Base-by-base conservation (phyloP, 371 early-diverging fungal genomes). In the Rhizopus delemar region DNA sequence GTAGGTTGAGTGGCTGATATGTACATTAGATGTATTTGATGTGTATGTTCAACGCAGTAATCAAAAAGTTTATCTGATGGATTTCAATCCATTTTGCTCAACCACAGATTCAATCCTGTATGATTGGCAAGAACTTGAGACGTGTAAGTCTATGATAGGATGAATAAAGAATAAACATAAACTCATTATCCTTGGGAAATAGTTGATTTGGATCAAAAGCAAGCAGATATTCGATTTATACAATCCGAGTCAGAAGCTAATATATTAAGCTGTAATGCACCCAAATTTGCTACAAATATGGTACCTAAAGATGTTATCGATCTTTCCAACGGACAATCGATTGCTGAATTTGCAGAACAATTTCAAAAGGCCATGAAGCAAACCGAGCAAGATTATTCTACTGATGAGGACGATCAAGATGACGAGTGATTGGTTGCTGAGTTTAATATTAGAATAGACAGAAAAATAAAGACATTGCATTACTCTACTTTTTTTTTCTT, bases 41-140 rank as follows among this genome's bases (percentile, higher is more conserved):
- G 91, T 92, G 0, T 95, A 95, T 68, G 66, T 95, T 16, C 83
- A 83, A 41, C 70, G 78, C 39, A 74, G 75, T 15, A 73, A 74
- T 38, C 70, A 74, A 7, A 81, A 80, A 35, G 87, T 88, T 3
- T 91, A 80, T 65, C 65, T 97, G 5, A 74, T 97, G 3, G 97
- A 97, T 72, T 91, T 97, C 67, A 94, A 95, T 64, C 94, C 94
- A 0, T 91, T 92, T 65, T 76, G 82, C 38, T 73, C 77, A 35
- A 74, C 81, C 2, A 94, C 95, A 0, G 96, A 97, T 62, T 62
- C 89, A 13, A 74, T 93, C 11, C 70, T 97, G 12, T 95, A 84
- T 66, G 70, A 72, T 13, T 95, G 96, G 96, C 62, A 72, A 6
- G 94, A 94, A 64, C 70, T 96, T 8, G 59, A 86, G 45, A 57